Conservation (phyloP, 2,329 filamentous ascomycete species). For the Stagonosporopsis cucurbitacearum region DNA sequence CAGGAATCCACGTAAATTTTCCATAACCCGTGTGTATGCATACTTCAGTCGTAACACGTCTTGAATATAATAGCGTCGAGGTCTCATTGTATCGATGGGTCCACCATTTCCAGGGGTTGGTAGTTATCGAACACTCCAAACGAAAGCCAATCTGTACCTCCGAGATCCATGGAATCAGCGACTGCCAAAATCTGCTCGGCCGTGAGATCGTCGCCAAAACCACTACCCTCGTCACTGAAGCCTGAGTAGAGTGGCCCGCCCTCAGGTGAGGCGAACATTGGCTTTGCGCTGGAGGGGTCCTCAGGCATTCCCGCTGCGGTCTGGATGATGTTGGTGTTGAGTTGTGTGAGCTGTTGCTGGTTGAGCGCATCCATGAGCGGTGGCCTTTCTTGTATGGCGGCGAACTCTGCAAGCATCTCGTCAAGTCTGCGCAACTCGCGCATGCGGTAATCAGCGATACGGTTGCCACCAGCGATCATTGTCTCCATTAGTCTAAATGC, state of each 20-base stretch:
- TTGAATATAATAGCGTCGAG: background rate
- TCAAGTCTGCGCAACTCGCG: conserved; percentile 57
- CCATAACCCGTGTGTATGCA: background rate
- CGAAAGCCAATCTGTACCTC: conserved; percentile 56
- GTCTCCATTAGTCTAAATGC: conserved; percentile 56
- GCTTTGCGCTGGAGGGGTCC: conserved; percentile 14
- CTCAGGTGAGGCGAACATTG: conserved; percentile 16
- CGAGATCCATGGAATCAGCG: conserved; percentile 56
- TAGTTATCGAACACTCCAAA: conserved; percentile 55
- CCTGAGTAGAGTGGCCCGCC: conserved; percentile 23
- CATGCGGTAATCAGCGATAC: conserved; percentile 54
- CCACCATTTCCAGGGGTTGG: conserved; percentile 23
- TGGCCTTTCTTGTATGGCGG: conserved; percentile 20
- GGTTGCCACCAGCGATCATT: conserved; percentile 56
- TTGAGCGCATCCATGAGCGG: conserved; percentile 10
- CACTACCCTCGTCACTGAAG: conserved; percentile 33
- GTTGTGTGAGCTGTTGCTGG: conserved; percentile 7
- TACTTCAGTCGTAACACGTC: background rate
- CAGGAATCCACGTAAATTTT: too few species aligned
- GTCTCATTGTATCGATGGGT: conserved; percentile 15
- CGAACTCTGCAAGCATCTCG: conserved; percentile 46
- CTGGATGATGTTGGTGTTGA: conserved; percentile 3
- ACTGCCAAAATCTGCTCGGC: conserved; percentile 57
- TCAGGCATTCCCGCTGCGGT: conserved; percentile 9
- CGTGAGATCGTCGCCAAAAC: conserved; percentile 50